Evolutionary conservation across 768 basidiomycete species (phyloP).

Genomic region (Phlebiopsis gigantea): DNA sequence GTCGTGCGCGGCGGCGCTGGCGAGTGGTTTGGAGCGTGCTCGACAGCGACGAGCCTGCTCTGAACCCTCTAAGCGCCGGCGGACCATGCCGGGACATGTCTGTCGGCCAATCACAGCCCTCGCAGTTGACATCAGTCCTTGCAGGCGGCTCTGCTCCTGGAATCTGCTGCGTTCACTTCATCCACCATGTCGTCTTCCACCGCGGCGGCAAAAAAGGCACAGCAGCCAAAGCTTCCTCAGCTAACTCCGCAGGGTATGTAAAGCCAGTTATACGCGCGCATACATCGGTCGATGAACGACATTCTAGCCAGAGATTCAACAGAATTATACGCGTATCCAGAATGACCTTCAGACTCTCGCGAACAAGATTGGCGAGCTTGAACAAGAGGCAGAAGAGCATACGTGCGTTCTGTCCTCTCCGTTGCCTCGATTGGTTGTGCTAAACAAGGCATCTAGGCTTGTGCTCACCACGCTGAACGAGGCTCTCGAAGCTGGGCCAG

Average conservation of each 20-base stretch:
- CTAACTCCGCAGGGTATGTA: conserved; percentile 71
- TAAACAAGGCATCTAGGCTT: conserved; percentile 45
- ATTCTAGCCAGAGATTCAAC: conserved; percentile 71
- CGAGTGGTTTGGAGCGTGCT: conserved; percentile 17
- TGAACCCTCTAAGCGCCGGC: conserved; percentile 19
- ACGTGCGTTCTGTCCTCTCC: conserved; percentile 45
- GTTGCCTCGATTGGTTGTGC: not conserved
- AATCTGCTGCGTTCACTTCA: not conserved
- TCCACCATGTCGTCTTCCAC: conserved; percentile 38
- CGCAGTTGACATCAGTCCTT: conserved; percentile 19
- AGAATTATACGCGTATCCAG: conserved; percentile 75
- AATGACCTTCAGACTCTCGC: conserved; percentile 89
- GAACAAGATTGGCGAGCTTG: conserved; percentile 92
- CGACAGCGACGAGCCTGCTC: conserved; percentile 22
- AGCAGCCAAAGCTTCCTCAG: conserved; percentile 44
- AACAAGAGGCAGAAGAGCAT: conserved; percentile 95
- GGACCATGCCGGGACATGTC: conserved; percentile 22
- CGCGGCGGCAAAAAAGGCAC: conserved; percentile 43
- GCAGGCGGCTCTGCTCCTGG: not conserved
- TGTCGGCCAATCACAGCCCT: conserved; percentile 41
- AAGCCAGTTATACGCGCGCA: not conserved
- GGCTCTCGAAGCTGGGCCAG: conserved; percentile 73
- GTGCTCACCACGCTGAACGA: conserved; percentile 87
- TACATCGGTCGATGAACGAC: conserved; percentile 8
- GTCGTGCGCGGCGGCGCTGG: conserved; percentile 17